Conservation (phyloP, 2,329 filamentous ascomycete species). For the Fusarium metavorans region DNA sequence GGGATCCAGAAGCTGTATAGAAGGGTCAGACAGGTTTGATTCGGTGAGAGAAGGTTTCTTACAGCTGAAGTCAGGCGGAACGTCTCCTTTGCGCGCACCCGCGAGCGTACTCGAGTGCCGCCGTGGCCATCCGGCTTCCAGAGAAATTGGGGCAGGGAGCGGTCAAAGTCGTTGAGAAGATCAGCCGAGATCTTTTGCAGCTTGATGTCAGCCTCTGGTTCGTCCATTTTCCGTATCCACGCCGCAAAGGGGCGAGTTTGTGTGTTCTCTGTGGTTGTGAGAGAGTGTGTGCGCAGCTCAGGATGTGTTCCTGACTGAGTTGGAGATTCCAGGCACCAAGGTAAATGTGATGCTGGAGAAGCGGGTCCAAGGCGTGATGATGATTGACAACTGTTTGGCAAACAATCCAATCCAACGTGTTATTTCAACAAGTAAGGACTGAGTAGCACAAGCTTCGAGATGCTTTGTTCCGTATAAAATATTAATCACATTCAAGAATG, state of each 20-base stretch:
- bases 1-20: slow-evolving; percentile 73
- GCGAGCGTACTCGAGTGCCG: slow-evolving; percentile 56
- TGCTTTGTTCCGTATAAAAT: background rate
- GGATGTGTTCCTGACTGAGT: background rate
- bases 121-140: slow-evolving; percentile 63
- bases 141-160: slow-evolving; percentile 64
- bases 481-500: background rate
- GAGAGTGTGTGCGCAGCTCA: background rate
- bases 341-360: background rate
- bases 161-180: slow-evolving; percentile 69
- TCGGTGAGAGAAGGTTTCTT: slow-evolving; percentile 5
- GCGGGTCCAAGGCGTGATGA: slow-evolving; percentile 19
- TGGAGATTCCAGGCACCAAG: slow-evolving; percentile 23
- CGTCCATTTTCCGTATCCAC: slow-evolving; percentile 63
- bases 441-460: too few species aligned
- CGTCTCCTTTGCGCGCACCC: slow-evolving; percentile 64
- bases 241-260: background rate
- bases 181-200: slow-evolving; percentile 71
- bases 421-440: background rate
- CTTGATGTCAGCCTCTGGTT: slow-evolving; percentile 69
- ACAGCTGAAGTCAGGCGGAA: slow-evolving; percentile 62
- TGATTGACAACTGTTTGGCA: background rate
- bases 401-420: background rate
- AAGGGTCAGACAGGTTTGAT: background rate
- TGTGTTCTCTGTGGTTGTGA: slow-evolving; percentile 1